Conservation (phyloP, 176 grass and related monocot genomes). For the Lolium multiflorum region DNA sequence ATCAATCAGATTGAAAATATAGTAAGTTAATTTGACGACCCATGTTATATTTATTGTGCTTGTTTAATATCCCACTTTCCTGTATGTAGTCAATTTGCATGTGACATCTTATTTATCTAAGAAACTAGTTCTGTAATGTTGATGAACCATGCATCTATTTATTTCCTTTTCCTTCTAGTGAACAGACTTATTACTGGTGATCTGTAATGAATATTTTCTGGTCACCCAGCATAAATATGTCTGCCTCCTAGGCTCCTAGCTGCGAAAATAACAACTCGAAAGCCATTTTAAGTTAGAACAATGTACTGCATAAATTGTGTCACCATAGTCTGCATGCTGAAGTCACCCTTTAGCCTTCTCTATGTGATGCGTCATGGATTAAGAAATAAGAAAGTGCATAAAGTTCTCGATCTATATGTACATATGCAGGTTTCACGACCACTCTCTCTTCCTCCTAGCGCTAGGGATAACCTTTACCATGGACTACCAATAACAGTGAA, state of each 20-base stretch:
- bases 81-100: background rate
- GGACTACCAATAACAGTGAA: conserved; percentile 83
- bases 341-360: background rate
- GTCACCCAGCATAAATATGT: background rate
- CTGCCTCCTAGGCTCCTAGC: background rate
- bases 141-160: conserved; percentile 2
- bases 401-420: conserved; percentile 22
- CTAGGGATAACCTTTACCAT: conserved; percentile 92
- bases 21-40: conserved; percentile 64
- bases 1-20: conserved; percentile 98
- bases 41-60: background rate
- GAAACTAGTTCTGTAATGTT: background rate
- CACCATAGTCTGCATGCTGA: background rate
- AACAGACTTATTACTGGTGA: background rate
- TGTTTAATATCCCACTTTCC: background rate
- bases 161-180: background rate
- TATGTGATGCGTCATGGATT: background rate
- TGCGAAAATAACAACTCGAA: background rate
- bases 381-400: background rate
- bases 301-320: background rate
- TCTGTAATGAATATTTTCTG: conserved; percentile 26
- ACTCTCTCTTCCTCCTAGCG: conserved; percentile 85
- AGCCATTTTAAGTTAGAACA: background rate
- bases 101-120: background rate
- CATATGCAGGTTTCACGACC: conserved; percentile 78